A percentile compares a stretch with the other conserved stretches of the same genome.
Conservation (phyloP, 2,329 filamentous ascomycete species). For the Pseudohalonectria lignicola region DNA sequence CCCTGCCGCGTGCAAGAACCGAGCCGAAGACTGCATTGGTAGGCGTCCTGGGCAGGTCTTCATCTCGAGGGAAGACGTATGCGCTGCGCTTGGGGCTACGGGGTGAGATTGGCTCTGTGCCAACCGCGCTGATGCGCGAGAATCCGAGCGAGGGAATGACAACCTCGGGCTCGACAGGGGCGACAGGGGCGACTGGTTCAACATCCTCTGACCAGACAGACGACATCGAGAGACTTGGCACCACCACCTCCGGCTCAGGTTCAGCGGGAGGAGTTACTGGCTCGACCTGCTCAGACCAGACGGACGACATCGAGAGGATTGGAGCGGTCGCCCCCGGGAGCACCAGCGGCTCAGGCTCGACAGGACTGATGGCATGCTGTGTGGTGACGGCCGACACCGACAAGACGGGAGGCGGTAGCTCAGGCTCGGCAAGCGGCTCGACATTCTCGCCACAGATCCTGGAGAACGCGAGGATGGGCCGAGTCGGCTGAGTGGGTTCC, state of each 20-base stretch:
- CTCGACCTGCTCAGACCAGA: slow-evolving; percentile 15
- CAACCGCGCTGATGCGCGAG: slow-evolving; percentile 26
- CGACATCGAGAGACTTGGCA: slow-evolving; percentile 20
- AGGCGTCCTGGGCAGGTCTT: slow-evolving; percentile 24
- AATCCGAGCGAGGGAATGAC: slow-evolving; percentile 22
- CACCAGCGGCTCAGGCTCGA: slow-evolving; percentile 10
- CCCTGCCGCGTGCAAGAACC: slow-evolving; percentile 32
- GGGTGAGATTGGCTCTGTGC: slow-evolving; percentile 32
- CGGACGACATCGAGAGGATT: slow-evolving; percentile 10
- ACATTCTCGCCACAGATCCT: slow-evolving; percentile 30
- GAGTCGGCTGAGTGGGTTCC: background rate
- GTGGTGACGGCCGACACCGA: slow-evolving; percentile 4
- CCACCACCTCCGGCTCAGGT: no score
- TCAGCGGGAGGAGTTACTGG: slow-evolving; percentile 10
- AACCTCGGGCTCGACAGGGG: slow-evolving; percentile 4
- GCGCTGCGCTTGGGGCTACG: slow-evolving; percentile 43
- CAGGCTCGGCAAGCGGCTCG: slow-evolving; percentile 27
- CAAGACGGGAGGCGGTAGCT: slow-evolving; percentile 8
- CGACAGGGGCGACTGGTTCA: slow-evolving; percentile 12
- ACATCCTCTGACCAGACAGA: slow-evolving; percentile 20
- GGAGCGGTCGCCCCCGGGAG: slow-evolving; percentile 10
- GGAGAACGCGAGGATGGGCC: slow-evolving; percentile 19
- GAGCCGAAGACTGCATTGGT: slow-evolving; percentile 28
- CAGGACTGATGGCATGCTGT: slow-evolving; percentile 10
- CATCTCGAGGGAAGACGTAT: slow-evolving; percentile 43